Conservation (phyloP, 1,284 basidiomycete species). For the Boletus smithii region DNA sequence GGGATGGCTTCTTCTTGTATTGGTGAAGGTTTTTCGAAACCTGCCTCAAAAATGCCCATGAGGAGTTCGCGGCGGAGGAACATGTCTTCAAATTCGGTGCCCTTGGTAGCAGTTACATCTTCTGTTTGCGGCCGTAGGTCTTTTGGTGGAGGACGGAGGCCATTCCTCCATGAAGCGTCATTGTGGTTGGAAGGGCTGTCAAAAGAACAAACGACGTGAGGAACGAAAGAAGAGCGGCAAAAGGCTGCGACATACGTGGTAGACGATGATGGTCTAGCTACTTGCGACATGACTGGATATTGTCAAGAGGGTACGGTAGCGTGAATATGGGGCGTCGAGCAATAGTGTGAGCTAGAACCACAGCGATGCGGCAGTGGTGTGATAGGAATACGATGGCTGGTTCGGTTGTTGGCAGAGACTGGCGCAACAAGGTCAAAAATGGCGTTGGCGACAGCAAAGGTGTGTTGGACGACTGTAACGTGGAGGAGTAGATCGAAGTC, state of each 20-base stretch:
- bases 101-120: constrained; percentile 90
- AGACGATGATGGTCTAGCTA: constrained; percentile 42
- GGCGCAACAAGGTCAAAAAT: constrained; percentile 11
- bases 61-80: constrained; percentile 75
- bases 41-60: constrained; percentile 95
- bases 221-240: neutral
- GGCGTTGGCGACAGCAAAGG: constrained; percentile 13
- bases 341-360: constrained; percentile 16
- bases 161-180: constrained; percentile 61
- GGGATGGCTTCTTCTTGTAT: constrained; percentile 98
- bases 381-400: constrained; percentile 16
- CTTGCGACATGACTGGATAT: constrained; percentile 37
- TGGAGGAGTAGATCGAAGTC: constrained; percentile 27
- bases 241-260: constrained; percentile 35
- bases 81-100: constrained; percentile 90
- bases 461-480: constrained; percentile 11
- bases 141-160: constrained; percentile 84
- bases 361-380: constrained; percentile 19
- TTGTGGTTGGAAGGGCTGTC: constrained; percentile 28
- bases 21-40: constrained; percentile 94
- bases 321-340: constrained; percentile 18
- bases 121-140: constrained; percentile 91
- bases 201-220: constrained; percentile 10
- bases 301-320: constrained; percentile 8
- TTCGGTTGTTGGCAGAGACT: constrained; percentile 10